Base-by-base conservation (phyloP, 768 basidiomycete genomes). In the Trametes maxima region DNA sequence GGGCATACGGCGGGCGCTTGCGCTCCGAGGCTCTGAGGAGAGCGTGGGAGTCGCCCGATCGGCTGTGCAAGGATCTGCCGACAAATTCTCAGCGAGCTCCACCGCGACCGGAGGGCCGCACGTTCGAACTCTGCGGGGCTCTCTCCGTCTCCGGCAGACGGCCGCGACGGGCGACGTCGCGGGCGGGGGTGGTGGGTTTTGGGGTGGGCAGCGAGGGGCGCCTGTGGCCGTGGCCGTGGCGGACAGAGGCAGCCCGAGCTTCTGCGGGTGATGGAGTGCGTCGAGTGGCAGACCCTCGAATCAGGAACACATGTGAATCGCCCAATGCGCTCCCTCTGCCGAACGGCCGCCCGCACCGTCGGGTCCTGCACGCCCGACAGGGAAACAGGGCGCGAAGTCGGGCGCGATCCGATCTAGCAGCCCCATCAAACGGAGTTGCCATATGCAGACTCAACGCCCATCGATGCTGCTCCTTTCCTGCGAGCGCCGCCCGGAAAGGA, bases 361-460 rank as follows among this genome's bases (percentile, higher is more conserved):
- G 60, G 60, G 35, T 22, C 11, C 44, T 33, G 33, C 49, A 21
- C 24, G 16, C 60, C 49, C 48, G 48, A 62, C 45, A 22, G 35
- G 54, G 60, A 62, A 56, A 62, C 12, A 51, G 60, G 60, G 60
- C 60, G 54, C 60, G 48, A 56, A 55, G 47, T 43, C 40, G 60
- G 60, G 48, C 24, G 28, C 60, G 60, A 62, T 62, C 48, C 16
- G 60, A 62, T 62, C 60, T 55, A 51, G 54, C 50, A 19, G 48
- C 42, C 35, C 54, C 53, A 61, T 61, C 50, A 52, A 47, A 52
- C 37, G 19, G 25, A 53, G 25, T 36, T 63, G 52, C 62, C 62
- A 17, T 48, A 43, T 42, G 13, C 45, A 46, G 56, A 63, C 62
- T 63, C 62, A 63, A 63, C 62, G 62, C 57, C 56, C 62, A 63